phyloP scores from a whole-genome alignment of 2,329 filamentous ascomycete species.

The Fusarium subglutinans region DNA sequence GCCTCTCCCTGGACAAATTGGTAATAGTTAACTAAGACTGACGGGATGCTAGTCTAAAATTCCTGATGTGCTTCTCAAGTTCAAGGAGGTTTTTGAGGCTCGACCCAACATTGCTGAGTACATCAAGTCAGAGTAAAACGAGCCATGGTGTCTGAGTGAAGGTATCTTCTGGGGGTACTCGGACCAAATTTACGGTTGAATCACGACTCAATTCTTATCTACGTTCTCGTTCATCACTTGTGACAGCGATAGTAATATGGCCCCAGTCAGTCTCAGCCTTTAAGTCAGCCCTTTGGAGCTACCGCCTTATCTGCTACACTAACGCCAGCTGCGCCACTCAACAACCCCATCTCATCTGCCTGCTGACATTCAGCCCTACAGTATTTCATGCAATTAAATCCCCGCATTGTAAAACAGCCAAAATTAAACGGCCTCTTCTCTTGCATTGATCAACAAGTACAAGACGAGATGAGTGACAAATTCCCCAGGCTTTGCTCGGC shows the following conservation, averaged over 20 bases:
- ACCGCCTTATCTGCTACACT: neutral
- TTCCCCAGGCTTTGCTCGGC: neutral
- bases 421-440: too few relatives aligned
- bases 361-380: neutral
- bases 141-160: neutral
- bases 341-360: neutral
- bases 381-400: neutral
- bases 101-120: constrained; percentile 26
- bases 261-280: neutral
- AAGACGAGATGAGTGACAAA: fast-evolving
- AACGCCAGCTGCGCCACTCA: neutral
- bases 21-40: neutral
- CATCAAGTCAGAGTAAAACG: neutral
- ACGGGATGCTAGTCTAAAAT: neutral
- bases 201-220: neutral
- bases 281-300: neutral
- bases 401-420: neutral
- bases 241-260: too few relatives aligned
- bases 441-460: fast-evolving
- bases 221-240: fast-evolving
- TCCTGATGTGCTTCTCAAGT: constrained; percentile 11
- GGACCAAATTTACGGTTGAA: too few relatives aligned
- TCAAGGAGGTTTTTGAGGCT: constrained; percentile 13
- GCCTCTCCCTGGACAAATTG: fast-evolving
- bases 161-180: too few relatives aligned